A percentile compares a stretch with the other conserved stretches of the same genome.
Conservation (phyloP, 805 yeast species). For the Myxozyma neglecta region DNA sequence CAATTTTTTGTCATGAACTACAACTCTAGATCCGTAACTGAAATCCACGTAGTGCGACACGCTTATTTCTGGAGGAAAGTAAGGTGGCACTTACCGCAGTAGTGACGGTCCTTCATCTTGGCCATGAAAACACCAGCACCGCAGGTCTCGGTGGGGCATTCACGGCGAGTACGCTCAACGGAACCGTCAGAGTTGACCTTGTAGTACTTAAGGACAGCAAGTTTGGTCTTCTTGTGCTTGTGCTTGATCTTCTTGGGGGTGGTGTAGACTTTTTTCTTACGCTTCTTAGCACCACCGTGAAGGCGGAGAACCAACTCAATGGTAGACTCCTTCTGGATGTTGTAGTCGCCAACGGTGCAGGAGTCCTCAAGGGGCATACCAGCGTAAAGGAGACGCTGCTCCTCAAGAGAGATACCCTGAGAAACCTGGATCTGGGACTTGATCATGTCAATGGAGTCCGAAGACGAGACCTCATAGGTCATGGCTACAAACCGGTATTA, state of each 20-base stretch:
- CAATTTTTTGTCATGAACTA: neutral
- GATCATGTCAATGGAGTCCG: slow-evolving; percentile 96
- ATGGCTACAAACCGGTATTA: slow-evolving; percentile 50
- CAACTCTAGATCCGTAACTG: neutral
- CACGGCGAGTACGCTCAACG: slow-evolving; percentile 98
- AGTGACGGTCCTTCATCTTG: slow-evolving; percentile 96
- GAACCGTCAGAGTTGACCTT: slow-evolving; percentile 98
- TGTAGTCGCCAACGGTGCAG: slow-evolving; percentile 94
- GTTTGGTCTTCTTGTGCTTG: slow-evolving; percentile 99
- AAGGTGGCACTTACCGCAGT: slow-evolving; percentile 99
- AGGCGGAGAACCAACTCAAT: slow-evolving; percentile 94
- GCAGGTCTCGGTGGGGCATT: slow-evolving; percentile 88
- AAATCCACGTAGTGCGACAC: neutral
- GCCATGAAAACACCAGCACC: slow-evolving; percentile 99
- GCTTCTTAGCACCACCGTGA: slow-evolving; percentile 99
- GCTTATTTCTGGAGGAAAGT: slow-evolving; percentile 53
- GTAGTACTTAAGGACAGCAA: slow-evolving; percentile 99
- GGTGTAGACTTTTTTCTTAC: slow-evolving; percentile 99
- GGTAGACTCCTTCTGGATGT: slow-evolving; percentile 97
- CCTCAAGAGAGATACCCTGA: slow-evolving; percentile 98
- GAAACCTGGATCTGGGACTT: slow-evolving; percentile 95
- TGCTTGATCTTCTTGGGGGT: slow-evolving; percentile 99
- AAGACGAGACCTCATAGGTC: slow-evolving; percentile 96
- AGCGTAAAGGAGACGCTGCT: slow-evolving; percentile 94
- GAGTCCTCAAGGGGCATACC: slow-evolving; percentile 92